Evolutionary conservation across 2,329 filamentous ascomycete genomes (phyloP).

Genomic region (Trichoderma guizhouense): DNA sequence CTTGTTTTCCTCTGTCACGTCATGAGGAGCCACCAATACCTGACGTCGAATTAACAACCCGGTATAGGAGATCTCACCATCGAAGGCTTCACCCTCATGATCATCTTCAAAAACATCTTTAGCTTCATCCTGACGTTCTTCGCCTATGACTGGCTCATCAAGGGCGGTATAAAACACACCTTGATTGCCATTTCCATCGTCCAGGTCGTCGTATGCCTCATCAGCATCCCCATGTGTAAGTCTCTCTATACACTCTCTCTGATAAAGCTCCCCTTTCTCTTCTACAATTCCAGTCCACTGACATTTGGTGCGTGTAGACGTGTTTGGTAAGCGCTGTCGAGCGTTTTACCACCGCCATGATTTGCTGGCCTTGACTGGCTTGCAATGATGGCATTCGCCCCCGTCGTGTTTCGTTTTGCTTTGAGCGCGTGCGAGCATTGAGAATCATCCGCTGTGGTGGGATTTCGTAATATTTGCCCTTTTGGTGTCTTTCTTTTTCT

Average conservation of each 20-base stretch:
- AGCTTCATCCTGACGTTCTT: conserved; percentile 80
- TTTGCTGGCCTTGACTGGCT: conserved; percentile 47
- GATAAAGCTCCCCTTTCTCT: neutral
- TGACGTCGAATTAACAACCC: conserved; percentile 3
- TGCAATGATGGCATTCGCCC: conserved; percentile 25
- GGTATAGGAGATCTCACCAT: conserved; percentile 68
- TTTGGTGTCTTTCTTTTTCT: neutral
- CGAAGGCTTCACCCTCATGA: conserved; percentile 83
- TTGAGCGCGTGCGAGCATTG: neutral
- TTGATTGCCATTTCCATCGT: conserved; percentile 73
- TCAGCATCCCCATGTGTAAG: conserved; percentile 78
- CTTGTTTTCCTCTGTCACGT: neutral
- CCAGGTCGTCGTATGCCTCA: conserved; percentile 71
- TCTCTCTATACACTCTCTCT: conserved; percentile 22
- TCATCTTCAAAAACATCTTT: conserved; percentile 95
- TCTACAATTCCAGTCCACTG: neutral
- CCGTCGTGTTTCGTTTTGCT: neutral
- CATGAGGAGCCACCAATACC: neutral
- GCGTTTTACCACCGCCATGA: conserved; percentile 75
- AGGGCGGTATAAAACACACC: conserved; percentile 54
- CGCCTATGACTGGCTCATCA: conserved; percentile 78
- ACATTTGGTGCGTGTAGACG: conserved; percentile 47
- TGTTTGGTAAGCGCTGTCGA: conserved; percentile 74
- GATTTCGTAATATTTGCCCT: neutral
- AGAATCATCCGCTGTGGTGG: neutral